Evolutionary conservation across 306 rosid species (phyloP), one percentile per base, ranked within the genome.

Genomic region (Vigna reflexopilosa): DNA sequence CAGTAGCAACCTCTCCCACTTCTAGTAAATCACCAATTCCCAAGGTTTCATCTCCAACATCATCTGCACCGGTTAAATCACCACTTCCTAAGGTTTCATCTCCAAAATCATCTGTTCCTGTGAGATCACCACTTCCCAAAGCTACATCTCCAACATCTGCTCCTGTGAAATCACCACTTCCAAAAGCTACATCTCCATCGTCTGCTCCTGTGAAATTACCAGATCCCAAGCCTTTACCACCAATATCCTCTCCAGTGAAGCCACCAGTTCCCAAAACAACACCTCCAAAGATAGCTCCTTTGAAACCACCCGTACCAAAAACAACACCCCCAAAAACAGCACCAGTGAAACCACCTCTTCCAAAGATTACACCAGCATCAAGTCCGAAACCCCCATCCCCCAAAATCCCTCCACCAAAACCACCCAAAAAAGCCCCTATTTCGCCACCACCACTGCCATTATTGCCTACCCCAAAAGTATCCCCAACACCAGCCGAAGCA

Each of bases 401-500:
- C 47, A 82, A 85, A 51, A 81, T 67, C 54, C 85, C 91, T 50
- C 86, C 92, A 26, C 96, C 93, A 56, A 87, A 64, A 26, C 87
- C 88, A 12, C 97, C 93, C 11, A 64, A 75, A 80, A 50, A 62
- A 10, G 70, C 70, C 9, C 70, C 70, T 8, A 64, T 64, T 61
- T 64, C 17, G 68, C 12, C 58, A n/a, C 83, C 83, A 30, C 52
- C 64, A 22, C 77, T 88, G 24, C 7, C 38, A 34, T 34, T 34
- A 34, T 68, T 85, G 14, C 77, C 93, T 57, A 89, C 45, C 16
- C 81, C 97, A 7, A 71, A 75, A 54, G 84, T 42, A 20, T 67
- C 96, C 17, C 98, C 98, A 56, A 17, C 93, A 38, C 95, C 95
- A 3, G 85, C 55, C 8, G 80, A 85, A 61, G 77, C 89, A 56